phyloP scores from a whole-genome alignment of 1,139 yeast genomes.

The Geotrichum bryndzae region DNA sequence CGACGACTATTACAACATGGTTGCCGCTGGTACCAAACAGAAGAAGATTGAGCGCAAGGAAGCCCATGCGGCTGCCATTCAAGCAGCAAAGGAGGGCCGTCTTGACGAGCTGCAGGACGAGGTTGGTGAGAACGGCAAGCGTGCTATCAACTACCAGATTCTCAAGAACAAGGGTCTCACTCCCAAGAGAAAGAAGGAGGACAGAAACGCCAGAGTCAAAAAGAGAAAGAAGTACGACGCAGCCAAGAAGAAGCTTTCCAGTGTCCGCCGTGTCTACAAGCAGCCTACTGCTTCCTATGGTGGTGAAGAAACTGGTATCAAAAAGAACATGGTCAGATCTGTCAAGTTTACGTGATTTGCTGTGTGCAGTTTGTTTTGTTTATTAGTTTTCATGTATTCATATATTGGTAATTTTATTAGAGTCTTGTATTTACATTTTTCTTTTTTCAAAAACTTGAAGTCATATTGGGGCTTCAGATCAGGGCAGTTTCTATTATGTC shows the following conservation, averaged over 20 bases:
- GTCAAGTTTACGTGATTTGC: conserved; percentile 49
- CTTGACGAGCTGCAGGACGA: conserved; percentile 63
- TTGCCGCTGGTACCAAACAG: conserved; percentile 45
- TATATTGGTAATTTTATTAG: not conserved
- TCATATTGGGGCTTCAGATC: too few species aligned
- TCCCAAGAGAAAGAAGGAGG: conserved; percentile 85
- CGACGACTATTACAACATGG: conserved; percentile 46
- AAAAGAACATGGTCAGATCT: conserved; percentile 82
- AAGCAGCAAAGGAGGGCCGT: conserved; percentile 82
- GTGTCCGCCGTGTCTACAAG: conserved; percentile 82
- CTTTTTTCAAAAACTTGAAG: not conserved
- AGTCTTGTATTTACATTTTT: not conserved
- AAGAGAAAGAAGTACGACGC: conserved; percentile 95
- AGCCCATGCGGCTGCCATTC: conserved; percentile 66
- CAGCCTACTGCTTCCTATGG: conserved; percentile 76
- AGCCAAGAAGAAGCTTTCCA: conserved; percentile 89
- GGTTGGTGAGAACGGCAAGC: conserved; percentile 72
- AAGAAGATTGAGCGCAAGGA: conserved; percentile 51
- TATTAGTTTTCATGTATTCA: not conserved
- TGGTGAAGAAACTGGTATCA: conserved; percentile 97
- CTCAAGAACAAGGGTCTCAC: conserved; percentile 93
- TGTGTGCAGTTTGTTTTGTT: not conserved
- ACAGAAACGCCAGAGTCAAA: conserved; percentile 93
- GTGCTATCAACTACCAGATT: conserved; percentile 91
- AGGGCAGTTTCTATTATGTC: too few species aligned